These are phyloP conservation scores for Dissophora globulifera DNA, from an alignment of 192 early-diverging fungal species.

Conservation along the genomic window DNA sequence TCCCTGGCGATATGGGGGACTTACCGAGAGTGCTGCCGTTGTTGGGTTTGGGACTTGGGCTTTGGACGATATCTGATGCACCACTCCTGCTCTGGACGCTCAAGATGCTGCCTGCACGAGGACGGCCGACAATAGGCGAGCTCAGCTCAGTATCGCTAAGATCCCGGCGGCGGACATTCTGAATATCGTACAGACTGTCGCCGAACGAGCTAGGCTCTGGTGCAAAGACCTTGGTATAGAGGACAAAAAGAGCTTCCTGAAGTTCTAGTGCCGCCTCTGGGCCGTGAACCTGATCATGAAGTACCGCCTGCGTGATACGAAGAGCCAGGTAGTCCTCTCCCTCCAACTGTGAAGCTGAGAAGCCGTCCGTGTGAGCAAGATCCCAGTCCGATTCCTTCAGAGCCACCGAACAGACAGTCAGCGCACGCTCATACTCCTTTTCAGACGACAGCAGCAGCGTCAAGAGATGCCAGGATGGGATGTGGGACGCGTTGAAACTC, in stretches of 20 bases:
- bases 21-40: conserved; percentile 46
- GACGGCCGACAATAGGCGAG: conserved; percentile 2
- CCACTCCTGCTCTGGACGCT: conserved; percentile 34
- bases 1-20: no score
- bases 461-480: conserved; percentile 81
- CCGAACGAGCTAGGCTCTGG: conserved; percentile 30
- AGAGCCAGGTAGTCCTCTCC: conserved; percentile 71
- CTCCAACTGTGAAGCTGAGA: conserved; percentile 50
- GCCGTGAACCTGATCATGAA: conserved; percentile 65
- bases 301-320: conserved; percentile 66
- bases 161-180: conserved; percentile 24
- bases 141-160: conserved; percentile 3
- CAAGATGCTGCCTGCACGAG: conserved; percentile 38
- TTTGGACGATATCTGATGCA: conserved; percentile 25
- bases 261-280: conserved; percentile 62
- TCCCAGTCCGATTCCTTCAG: conserved; percentile 66
- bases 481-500: conserved; percentile 60
- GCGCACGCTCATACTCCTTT: conserved; percentile 72
- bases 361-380: conserved; percentile 28
- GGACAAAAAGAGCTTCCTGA: conserved; percentile 69
- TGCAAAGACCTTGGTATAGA: conserved; percentile 67
- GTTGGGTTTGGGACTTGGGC: conserved; percentile 10
- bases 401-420: conserved; percentile 71
- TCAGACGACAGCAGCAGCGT: conserved; percentile 72
- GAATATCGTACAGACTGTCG: conserved; percentile 45